Evolutionary conservation across 352 stramenopile species (phyloP), one percentile per base, ranked within the genome.

Genomic region (Phytophthora agathidicida): DNA sequence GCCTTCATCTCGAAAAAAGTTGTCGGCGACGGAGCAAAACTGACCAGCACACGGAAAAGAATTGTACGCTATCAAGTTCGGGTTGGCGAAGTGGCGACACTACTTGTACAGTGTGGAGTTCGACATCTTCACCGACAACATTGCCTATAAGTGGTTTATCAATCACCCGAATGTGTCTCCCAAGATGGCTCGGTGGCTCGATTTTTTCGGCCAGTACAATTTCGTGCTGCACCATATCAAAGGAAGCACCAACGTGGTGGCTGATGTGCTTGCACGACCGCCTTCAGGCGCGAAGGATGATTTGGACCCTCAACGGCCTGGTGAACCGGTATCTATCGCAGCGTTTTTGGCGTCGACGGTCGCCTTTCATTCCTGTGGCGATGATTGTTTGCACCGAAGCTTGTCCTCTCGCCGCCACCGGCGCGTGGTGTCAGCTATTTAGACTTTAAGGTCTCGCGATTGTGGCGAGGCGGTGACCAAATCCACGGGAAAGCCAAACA

Each of bases 181-280:
- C 9, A 56, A 56, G 14, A 16, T 47, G 3, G 36, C 26, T 3
- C 36, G 26, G 13, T 57, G 48, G 36, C 28, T 57, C 1, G 36
- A 56, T 48, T 46, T 48, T 16, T 57, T 57, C 38, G 36, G 36
- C 2, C 26, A 41, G 8, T 48, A 19, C 10, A 42, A 24, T 1
- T 57, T 57, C 16, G 36, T 48, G 1, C 27, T 57, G 13, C 36
- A 57, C 19, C 37, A 48, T 37, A 19, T 57, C 3, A 57, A 57
- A 19, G 17, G 36, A 16, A 47, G 35, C 4, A 39, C 5, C 13
- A 56, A 39, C 11, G 35, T 31, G 1, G 47, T 56, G 2, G 16
- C 26, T 3, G 47, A 56, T n/a, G 47, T n/a, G n/a, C n/a, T n/a
- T n/a, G n/a, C n/a, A n/a, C n/a, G n/a, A n/a, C n/a, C n/a, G n/a